Percentiles rank a stretch among this genome's conserved stretches.
These are phyloP conservation scores for Kentomonas sorsogonicus DNA, from an alignment of 208 protist genomes.

Conservation along the genomic window DNA sequence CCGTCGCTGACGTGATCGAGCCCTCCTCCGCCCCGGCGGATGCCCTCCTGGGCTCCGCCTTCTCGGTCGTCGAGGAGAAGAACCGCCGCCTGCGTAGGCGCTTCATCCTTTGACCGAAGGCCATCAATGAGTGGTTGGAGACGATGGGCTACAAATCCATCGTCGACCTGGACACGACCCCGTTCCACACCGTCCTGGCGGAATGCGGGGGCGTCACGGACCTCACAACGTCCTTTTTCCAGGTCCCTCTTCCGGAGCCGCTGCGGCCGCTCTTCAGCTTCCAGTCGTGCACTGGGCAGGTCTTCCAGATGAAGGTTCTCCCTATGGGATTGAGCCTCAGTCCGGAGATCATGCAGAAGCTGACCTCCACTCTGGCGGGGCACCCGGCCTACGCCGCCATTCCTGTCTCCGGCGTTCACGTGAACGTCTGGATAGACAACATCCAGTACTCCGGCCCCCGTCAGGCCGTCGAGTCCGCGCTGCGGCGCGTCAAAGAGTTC, in stretches of 20 bases:
- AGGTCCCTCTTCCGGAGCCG: conserved; percentile 2
- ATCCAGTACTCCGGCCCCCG: conserved; percentile 18
- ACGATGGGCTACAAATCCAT: conserved; percentile 7
- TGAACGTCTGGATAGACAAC: conserved; percentile 28
- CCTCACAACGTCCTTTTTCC: conserved; percentile 18
- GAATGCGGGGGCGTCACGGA: conserved; percentile 14
- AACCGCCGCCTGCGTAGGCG: conserved; percentile 1
- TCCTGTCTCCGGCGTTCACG: not conserved
- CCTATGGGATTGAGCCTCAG: conserved; percentile 21
- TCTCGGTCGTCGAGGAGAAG: conserved; percentile 19
- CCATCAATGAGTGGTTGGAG: conserved; percentile 10
- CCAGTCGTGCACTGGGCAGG: not conserved
- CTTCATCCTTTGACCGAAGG: conserved; percentile 18
- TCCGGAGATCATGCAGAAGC: conserved; percentile 21
- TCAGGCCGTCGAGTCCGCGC: conserved; percentile 4
- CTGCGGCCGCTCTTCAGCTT: conserved; percentile 9
- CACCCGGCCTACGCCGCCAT: conserved; percentile 7
- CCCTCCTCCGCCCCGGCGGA: not conserved
- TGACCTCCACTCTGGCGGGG: conserved; percentile 17
- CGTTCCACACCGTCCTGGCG: conserved; percentile 7
- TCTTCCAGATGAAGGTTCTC: conserved; percentile 17
- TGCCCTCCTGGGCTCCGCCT: not conserved
- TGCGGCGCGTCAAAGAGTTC: conserved; percentile 8
- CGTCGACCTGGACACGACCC: not conserved
- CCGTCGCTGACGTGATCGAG: conserved; percentile 8